Base-by-base conservation (phyloP, 202 grass and related monocot species). In the Dendrocalamus latiflorus region DNA sequence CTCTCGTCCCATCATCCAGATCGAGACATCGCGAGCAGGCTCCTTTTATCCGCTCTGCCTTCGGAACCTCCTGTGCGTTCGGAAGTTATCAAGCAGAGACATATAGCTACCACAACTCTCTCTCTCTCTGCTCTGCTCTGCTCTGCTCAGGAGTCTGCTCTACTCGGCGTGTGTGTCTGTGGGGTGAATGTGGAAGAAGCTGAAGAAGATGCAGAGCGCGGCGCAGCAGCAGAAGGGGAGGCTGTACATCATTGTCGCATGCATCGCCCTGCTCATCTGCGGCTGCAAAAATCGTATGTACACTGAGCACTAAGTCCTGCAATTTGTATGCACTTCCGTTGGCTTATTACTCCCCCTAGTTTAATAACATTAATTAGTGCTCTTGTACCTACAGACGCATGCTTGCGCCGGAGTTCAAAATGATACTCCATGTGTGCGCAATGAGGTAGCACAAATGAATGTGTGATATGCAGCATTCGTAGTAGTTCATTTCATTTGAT, bases 191-290 rank as follows among this genome's bases (percentile, higher is more conserved):
- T 76, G 74, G 69, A 76, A 75, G 83, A 88, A 37, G 63, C 41
- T 89, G 72, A 68, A 85, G 75, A 96, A 76, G 83, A 86, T 77
- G 74, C 75, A 90, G 72, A 68, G 50, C 42, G 81, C 83, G 45
- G 86, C 83, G 74, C 85, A 76, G 88, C 86, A 91, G 43, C 88
- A 89, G 67, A 85, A 83, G 62, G 86, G 81, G 51, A 96, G 89
- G 90, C 79, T 93, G 25, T 85, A 85, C 43, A 96, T 96, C 77
- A 86, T 96, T 58, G 67, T 72, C 16, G 81, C 66, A 59, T 96
- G 93, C 84, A 68, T 96, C 77, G 76, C 86, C 37, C 89, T 93
- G 78, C 90, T 96, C 39, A n/a, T 91, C 41, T 87, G 90, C 38
- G 80, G 90, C 18, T 45, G 34, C 76, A 10, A 34, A 77, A 77